phyloP scores from a whole-genome alignment of 441 rosid species.

The Gossypium gossypioides region DNA sequence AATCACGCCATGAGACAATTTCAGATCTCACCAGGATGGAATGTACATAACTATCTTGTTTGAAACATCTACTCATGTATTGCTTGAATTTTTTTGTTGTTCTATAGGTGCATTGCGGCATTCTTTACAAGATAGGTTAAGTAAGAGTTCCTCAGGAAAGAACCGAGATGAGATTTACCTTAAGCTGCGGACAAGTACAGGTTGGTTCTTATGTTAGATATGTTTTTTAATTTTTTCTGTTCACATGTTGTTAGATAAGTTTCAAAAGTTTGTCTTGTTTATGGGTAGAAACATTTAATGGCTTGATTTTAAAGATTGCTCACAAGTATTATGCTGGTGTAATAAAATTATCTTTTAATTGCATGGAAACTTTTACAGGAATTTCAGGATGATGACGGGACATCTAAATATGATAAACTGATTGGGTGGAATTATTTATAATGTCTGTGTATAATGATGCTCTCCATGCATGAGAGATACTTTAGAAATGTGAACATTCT shows the following conservation, averaged over 20 bases:
- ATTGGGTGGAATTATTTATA: background rate
- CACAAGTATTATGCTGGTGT: background rate
- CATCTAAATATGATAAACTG: background rate
- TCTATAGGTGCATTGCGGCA: conserved; percentile 57
- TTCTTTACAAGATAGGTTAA: conserved; percentile 67
- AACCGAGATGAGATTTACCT: conserved; percentile 55
- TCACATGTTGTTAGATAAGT: background rate
- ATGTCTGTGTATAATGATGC: background rate
- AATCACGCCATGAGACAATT: background rate
- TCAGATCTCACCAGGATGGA: background rate
- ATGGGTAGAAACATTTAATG: background rate
- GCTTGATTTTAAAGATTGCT: background rate
- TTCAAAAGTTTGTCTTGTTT: background rate
- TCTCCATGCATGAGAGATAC: background rate
- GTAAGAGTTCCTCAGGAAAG: conserved; percentile 57
- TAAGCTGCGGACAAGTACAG: conserved; percentile 64
- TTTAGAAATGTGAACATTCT: background rate
- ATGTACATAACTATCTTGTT: background rate
- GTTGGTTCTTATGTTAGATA: conserved; percentile 17
- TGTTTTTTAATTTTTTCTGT: background rate
- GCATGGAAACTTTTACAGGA: background rate
- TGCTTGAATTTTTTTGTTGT: conserved; percentile 7
- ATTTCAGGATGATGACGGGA: background rate
- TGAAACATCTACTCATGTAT: background rate
- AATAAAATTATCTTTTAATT: background rate